Conservation (phyloP, 805 yeast genomes). For the Ogataea minuta region DNA sequence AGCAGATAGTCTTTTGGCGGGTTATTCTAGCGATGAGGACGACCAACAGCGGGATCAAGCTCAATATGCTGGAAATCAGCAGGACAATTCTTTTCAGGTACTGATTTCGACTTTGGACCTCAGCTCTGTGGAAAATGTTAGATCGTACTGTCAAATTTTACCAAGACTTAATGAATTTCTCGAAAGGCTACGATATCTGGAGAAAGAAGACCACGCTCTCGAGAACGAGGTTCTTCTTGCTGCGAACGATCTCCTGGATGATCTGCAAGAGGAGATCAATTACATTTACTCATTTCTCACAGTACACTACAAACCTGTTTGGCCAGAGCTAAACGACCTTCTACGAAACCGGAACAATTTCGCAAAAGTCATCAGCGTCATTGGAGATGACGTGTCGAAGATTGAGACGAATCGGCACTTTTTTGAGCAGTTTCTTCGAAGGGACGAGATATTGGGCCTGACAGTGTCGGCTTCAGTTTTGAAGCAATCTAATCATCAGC, state of each 20-base stretch:
- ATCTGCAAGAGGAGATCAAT: constrained; percentile 53
- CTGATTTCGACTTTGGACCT: constrained; percentile 17
- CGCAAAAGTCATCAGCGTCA: constrained; percentile 46
- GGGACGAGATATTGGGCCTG: constrained; percentile 68
- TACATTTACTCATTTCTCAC: constrained; percentile 49
- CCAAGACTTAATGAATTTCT: constrained; percentile 22
- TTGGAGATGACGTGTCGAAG: constrained; percentile 41
- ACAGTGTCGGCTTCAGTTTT: constrained; percentile 69
- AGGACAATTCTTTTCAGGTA: constrained; percentile 6
- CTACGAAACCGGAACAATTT: constrained; percentile 63
- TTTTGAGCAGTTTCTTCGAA: constrained; percentile 46
- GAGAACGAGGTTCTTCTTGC: constrained; percentile 52
- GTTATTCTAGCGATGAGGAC: constrained; percentile 38
- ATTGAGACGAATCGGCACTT: constrained; percentile 29
- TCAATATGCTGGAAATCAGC: neutral
- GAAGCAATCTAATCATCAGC: constrained; percentile 23
- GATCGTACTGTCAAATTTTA: constrained; percentile 29
- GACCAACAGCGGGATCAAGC: neutral
- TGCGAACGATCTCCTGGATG: constrained; percentile 54
- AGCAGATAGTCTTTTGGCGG: constrained; percentile 43
- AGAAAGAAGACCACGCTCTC: constrained; percentile 33
- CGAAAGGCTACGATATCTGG: constrained; percentile 27
- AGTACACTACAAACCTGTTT: constrained; percentile 54
- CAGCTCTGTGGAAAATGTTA: constrained; percentile 22
- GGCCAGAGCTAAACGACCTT: constrained; percentile 68